A percentile compares a stretch with the other conserved stretches of the same genome.
Conservation (phyloP, 768 basidiomycete species). For the Leccinum incarnatum region DNA sequence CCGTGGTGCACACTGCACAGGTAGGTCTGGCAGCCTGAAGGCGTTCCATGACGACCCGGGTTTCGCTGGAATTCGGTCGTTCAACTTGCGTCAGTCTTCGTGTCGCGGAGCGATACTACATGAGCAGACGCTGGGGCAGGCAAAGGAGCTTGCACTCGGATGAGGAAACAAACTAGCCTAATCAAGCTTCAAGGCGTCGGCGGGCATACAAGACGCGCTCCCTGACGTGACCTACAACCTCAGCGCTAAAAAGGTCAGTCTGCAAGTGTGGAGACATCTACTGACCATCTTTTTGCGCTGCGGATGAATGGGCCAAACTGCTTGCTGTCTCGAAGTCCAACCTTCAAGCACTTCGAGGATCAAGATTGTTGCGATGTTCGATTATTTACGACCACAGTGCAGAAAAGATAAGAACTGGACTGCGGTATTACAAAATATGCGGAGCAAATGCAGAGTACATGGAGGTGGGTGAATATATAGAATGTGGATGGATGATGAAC, state of each 20-base stretch:
- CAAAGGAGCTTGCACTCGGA: neutral
- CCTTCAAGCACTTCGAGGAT: neutral
- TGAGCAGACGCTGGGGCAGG: neutral
- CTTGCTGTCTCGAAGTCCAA: neutral
- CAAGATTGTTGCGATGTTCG: neutral
- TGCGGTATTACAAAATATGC: slow-evolving; percentile 10
- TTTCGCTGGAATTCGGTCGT: neutral
- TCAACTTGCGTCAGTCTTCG: neutral
- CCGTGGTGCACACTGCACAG: neutral
- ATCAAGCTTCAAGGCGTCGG: neutral
- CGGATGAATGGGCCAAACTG: neutral
- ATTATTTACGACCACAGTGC: slow-evolving; percentile 4
- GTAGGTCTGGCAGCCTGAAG: neutral
- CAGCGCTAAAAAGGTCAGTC: neutral
- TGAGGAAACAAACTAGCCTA: neutral
- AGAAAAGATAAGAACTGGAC: neutral
- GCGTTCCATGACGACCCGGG: neutral
- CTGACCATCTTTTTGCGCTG: slow-evolving; percentile 6
- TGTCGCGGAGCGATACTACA: neutral
- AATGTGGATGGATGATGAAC: neutral
- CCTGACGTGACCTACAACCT: neutral
- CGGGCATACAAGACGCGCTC: neutral
- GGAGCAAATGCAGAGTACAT: neutral
- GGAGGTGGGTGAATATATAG: slow-evolving; percentile 14
- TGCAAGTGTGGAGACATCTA: neutral